Evolutionary conservation across 164 flowering plant genomes (phyloP), one percentile per base, ranked within the genome.

Genomic region (Vitis rotundifolia): DNA sequence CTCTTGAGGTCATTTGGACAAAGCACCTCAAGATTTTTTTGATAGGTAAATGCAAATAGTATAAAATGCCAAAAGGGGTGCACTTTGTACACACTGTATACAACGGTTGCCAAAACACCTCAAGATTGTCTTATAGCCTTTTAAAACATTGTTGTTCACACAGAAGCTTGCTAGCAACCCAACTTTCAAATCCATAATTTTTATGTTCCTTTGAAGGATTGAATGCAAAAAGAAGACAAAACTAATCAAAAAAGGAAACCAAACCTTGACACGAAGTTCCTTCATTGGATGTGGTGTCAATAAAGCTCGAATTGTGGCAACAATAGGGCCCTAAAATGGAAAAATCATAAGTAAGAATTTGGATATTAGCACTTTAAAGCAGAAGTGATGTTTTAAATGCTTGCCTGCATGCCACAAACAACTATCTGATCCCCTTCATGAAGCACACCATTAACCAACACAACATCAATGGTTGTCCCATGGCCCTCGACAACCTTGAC

Each of bases 201-300:
- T 53, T 13, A 3, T 13, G 14, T 13, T 3, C 56, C n/a, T 11
- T 1, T 13, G 18, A 53, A 53, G 56, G n/a, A 13, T n/a, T 53
- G 14, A 53, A 11, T 6, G n/a, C 56, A 1, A 53, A 13, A 1
- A 15, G 37, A 12, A n/a, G 52, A 63, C 1, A 47, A 63, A 16
- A 49, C 18, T 16, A 51, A 44, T 0, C 9, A 71, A 54, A 51
- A 68, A 69, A 73, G 28, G 56, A 28, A 49, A 49, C 28, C 62
- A 62, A 71, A 94, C 99, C 99, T 96, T 96, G 37, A 96, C 88
- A 65, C 98, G 86, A 12, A 96, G 87, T 81, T 96, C 99, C 81
- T 93, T 93, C 99, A 96, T 93, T 54, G 98, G 98, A 75, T 93
- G 99, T 9, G 99, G 99, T 49, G 98, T 93, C 80, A 96, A 74